These are phyloP conservation scores for Hordeum vulgare DNA, from an alignment of 176 grass and related monocot species.

Conservation along the genomic window DNA sequence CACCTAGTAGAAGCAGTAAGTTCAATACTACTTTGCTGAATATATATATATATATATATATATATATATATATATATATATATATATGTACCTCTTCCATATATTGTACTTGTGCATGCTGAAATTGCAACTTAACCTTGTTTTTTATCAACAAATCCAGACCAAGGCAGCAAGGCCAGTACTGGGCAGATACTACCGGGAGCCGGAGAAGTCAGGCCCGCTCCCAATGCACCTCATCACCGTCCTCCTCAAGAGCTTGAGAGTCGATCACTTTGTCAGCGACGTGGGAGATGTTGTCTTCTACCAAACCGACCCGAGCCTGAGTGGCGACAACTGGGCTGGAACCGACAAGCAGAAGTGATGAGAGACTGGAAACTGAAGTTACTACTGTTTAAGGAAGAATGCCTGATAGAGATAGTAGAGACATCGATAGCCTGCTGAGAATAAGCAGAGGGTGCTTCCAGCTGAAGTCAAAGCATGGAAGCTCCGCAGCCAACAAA, in stretches of 20 bases:
- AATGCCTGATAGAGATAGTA: background rate
- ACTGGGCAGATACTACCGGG: conserved; percentile 70
- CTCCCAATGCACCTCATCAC: conserved; percentile 61
- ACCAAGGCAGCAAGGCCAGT: conserved; percentile 66
- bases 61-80: background rate
- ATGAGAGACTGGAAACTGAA: background rate
- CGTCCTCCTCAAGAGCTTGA: conserved; percentile 63
- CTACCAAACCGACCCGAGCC: conserved; percentile 68
- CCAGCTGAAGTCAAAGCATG: background rate
- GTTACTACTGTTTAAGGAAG: background rate
- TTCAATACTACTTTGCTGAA: background rate
- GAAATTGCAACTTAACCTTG: background rate
- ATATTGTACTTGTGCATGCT: background rate
- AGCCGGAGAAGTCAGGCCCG: conserved; percentile 67
- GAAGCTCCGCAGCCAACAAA: background rate
- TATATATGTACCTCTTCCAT: too few species aligned
- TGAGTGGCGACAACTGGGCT: background rate
- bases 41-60: background rate
- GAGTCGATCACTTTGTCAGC: conserved; percentile 83
- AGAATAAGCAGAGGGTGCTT: conserved; percentile 6
- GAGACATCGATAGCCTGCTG: background rate
- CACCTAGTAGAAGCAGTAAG: conserved; percentile 81
- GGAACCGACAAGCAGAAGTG: conserved; percentile 16
- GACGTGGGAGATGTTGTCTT: conserved; percentile 75
- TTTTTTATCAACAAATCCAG: conserved; percentile 9